A percentile compares a stretch with the other conserved stretches of the same genome.
Evolutionary conservation across 345 rosid genomes (phyloP).

Genomic region (Cardamine chenopodiifolia): DNA sequence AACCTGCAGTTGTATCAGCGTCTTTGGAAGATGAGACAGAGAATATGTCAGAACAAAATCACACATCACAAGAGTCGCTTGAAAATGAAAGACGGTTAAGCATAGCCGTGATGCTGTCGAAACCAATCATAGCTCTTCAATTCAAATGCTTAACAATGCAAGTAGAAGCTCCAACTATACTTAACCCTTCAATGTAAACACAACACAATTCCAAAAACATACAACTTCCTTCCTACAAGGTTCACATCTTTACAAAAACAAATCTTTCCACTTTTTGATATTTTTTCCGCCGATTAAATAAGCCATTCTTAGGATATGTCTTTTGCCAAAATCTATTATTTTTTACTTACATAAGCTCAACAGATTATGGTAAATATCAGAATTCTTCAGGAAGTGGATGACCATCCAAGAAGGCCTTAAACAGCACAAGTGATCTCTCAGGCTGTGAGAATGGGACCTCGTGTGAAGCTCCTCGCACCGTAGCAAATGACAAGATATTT

Average conservation of each 20-base stretch:
- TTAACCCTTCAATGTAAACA: conserved; percentile 38
- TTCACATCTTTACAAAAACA: conserved; percentile 38
- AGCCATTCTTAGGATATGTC: conserved; percentile 16
- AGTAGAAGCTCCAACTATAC: conserved; percentile 74
- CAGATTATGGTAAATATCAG: conserved; percentile 42
- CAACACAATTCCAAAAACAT: conserved; percentile 33
- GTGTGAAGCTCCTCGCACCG: conserved; percentile 93
- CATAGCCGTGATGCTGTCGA: conserved; percentile 68
- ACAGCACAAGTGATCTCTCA: conserved; percentile 84
- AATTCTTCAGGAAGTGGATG: conserved; percentile 74
- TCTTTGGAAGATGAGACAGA: conserved; percentile 41
- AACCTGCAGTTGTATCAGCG: conserved; percentile 57
- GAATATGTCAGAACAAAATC: conserved; percentile 23
- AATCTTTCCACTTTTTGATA: background rate
- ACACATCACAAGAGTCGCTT: conserved; percentile 10
- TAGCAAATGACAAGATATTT: conserved; percentile 79
- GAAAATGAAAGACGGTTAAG: conserved; percentile 50
- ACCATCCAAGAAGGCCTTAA: conserved; percentile 67
- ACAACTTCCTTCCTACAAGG: conserved; percentile 35
- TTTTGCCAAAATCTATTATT: conserved; percentile 28
- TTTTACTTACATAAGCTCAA: conserved; percentile 35
- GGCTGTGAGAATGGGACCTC: conserved; percentile 99
- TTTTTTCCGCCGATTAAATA: background rate
- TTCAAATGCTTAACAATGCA: conserved; percentile 73
- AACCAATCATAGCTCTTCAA: conserved; percentile 77